Conservation (phyloP, 1,284 basidiomycete species). For the Trichosporon coremiiforme region DNA sequence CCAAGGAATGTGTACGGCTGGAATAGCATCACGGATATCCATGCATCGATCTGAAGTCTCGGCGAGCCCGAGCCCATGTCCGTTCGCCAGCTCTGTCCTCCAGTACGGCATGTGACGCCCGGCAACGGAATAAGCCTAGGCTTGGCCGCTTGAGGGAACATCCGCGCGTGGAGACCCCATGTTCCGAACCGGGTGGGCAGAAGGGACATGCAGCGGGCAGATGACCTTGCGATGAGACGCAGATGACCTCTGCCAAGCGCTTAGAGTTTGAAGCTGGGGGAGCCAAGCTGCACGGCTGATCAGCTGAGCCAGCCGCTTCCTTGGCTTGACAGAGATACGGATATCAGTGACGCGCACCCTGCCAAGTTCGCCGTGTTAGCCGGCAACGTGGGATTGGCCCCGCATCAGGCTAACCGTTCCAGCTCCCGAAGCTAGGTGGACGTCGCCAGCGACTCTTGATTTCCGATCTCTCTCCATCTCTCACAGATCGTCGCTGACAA, state of each 20-base stretch:
- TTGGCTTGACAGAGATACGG: background rate
- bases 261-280: background rate
- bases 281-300: background rate
- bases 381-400: conserved; percentile 6
- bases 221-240: background rate
- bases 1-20: background rate
- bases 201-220: background rate
- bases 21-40: background rate
- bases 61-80: background rate
- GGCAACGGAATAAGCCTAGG: background rate
- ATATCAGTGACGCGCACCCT: background rate
- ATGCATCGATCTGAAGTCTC: background rate
- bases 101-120: background rate
- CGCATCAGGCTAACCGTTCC: background rate
- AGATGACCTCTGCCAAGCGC: background rate
- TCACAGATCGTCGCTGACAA: background rate
- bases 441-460: too few relatives aligned
- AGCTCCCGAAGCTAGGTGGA: too few relatives aligned
- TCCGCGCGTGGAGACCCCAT: background rate
- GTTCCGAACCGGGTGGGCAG: conserved; percentile 6
- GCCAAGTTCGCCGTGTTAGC: background rate
- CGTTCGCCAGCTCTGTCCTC: background rate
- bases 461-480: too few relatives aligned
- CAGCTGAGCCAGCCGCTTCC: background rate
- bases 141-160: background rate